Conservation (phyloP, 176 grass and related monocot genomes). For the Ensete ventricosum region DNA sequence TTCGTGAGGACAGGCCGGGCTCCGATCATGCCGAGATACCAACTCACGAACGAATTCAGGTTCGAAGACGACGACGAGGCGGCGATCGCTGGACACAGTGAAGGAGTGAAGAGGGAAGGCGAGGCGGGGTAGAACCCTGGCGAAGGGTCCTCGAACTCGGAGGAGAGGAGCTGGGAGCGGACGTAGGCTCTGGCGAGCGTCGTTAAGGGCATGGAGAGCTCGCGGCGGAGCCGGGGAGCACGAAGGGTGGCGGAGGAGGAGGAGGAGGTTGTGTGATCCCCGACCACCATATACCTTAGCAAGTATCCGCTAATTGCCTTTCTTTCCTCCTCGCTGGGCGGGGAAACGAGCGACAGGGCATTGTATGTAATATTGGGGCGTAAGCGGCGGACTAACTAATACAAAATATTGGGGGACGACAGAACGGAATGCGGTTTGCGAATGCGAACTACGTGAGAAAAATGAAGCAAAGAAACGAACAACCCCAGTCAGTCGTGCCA, state of each 20-base stretch:
- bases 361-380: not conserved
- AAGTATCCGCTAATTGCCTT: not conserved
- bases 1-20: conserved; percentile 75
- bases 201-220: not conserved
- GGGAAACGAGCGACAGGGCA: not conserved
- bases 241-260: not conserved
- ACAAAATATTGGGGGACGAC: too few species aligned
- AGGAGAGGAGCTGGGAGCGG: conserved; percentile 48
- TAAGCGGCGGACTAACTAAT: too few species aligned
- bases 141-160: conserved; percentile 1
- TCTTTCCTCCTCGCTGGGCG: not conserved
- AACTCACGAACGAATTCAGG: conserved; percentile 34
- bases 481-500: too few species aligned
- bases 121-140: not conserved
- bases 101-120: not conserved
- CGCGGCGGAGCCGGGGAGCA: not conserved
- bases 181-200: conserved; percentile 6
- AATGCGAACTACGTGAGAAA: too few species aligned
- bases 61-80: conserved; percentile 1
- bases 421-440: too few species aligned
- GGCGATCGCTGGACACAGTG: conserved; percentile 7
- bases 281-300: not conserved
- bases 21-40: conserved; percentile 67
- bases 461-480: too few species aligned
- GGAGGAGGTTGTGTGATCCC: not conserved